Evolutionary conservation across 805 yeast species (phyloP).

Genomic region (Myxozyma mucilagina): DNA sequence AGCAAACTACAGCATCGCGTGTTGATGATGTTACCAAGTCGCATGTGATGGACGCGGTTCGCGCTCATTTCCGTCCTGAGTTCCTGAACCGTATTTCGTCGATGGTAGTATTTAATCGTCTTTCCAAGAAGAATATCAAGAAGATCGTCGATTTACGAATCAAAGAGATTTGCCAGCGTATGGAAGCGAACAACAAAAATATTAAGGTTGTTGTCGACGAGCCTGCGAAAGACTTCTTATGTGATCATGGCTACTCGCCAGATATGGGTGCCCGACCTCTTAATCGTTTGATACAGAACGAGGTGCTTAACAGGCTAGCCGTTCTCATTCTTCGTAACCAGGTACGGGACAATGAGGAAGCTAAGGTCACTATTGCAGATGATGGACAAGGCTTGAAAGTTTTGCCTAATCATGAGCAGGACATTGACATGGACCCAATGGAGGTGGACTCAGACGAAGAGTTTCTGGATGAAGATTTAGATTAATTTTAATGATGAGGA

Average conservation of each 20-base stretch:
- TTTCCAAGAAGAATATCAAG: slow-evolving; percentile 86
- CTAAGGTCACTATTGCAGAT: slow-evolving; percentile 55
- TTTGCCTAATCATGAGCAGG: slow-evolving; percentile 75
- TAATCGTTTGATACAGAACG: slow-evolving; percentile 80
- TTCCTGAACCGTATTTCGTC: slow-evolving; percentile 94
- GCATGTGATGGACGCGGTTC: slow-evolving; percentile 78
- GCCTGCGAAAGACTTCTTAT: slow-evolving; percentile 76
- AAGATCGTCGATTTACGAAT: slow-evolving; percentile 88
- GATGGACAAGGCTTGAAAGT: slow-evolving; percentile 71
- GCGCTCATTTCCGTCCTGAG: slow-evolving; percentile 93
- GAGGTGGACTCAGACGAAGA: slow-evolving; percentile 36
- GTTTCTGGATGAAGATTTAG: slow-evolving; percentile 30
- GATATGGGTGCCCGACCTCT: slow-evolving; percentile 97
- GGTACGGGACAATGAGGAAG: slow-evolving; percentile 82
- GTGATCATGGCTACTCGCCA: slow-evolving; percentile 83
- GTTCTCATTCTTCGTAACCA: slow-evolving; percentile 85
- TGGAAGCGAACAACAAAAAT: slow-evolving; percentile 78
- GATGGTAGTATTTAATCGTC: slow-evolving; percentile 87
- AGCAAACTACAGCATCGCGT: slow-evolving; percentile 57
- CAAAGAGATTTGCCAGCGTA: slow-evolving; percentile 80
- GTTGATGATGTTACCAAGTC: slow-evolving; percentile 69
- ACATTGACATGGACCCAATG: slow-evolving; percentile 38
- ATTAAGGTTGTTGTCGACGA: slow-evolving; percentile 71
- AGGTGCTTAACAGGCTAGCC: slow-evolving; percentile 84
- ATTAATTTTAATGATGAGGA: background rate